phyloP scores from a whole-genome alignment of 345 rosid genomes.

The Salix koriyanagi region DNA sequence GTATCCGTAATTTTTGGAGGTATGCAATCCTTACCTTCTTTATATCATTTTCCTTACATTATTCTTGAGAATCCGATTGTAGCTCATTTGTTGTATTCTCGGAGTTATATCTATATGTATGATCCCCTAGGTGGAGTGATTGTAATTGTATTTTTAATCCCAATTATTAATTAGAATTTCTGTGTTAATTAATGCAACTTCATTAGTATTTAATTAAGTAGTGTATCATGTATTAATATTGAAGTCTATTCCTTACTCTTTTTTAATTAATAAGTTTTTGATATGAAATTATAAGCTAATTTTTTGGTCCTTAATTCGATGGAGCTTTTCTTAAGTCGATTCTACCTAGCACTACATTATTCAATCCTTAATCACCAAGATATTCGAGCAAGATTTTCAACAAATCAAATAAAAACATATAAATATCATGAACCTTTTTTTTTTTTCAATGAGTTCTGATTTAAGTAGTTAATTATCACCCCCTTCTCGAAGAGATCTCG shows the following conservation, averaged over 20 bases:
- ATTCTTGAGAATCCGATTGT: background rate
- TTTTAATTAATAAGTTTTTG: background rate
- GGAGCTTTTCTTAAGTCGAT: background rate
- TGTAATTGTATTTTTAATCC: too few relatives aligned
- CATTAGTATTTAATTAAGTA: background rate
- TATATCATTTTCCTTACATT: background rate
- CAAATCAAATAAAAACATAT: background rate
- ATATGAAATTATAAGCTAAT: background rate
- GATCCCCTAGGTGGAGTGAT: too few relatives aligned
- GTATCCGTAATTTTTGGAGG: background rate
- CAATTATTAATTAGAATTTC: background rate
- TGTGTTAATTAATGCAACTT: background rate
- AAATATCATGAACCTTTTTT: background rate
- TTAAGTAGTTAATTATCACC: too few relatives aligned
- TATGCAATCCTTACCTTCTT: background rate
- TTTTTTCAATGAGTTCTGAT: too few relatives aligned
- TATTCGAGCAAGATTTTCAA: background rate
- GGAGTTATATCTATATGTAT: too few relatives aligned
- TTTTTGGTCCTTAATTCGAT: background rate
- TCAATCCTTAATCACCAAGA: background rate
- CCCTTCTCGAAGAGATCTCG: too few relatives aligned
- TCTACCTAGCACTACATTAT: background rate
- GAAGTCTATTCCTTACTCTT: background rate
- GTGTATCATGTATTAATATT: background rate
- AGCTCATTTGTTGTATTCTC: too few relatives aligned